Percentiles rank a stretch among this genome's conserved stretches.
These are phyloP conservation scores for Raphidocelis subcapitata DNA, from an alignment of 139 green algal genomes.

Conservation along the genomic window DNA sequence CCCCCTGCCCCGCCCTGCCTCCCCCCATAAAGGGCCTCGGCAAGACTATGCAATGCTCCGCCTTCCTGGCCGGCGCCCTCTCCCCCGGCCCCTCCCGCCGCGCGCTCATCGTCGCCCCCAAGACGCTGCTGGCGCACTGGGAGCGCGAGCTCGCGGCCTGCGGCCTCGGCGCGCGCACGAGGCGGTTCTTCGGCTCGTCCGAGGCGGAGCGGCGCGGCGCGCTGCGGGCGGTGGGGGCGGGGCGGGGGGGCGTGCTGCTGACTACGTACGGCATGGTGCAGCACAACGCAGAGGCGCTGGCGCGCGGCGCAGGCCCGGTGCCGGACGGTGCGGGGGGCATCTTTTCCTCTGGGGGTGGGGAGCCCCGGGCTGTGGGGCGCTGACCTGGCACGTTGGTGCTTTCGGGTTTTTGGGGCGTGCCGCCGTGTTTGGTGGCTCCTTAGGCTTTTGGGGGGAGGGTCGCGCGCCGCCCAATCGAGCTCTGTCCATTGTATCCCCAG, in stretches of 20 bases:
- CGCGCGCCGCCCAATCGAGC: no score
- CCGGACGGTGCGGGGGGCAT: not conserved
- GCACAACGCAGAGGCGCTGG: constrained; percentile 72
- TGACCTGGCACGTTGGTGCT: no score
- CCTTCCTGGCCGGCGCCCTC: constrained; percentile 79
- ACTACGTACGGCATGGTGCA: constrained; percentile 94
- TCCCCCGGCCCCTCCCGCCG: constrained; percentile 11
- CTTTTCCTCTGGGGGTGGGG: not conserved
- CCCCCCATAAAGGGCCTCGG: constrained; percentile 30
- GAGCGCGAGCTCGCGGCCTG: constrained; percentile 72
- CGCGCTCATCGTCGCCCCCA: constrained; percentile 83
- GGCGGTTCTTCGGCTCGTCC: constrained; percentile 23
- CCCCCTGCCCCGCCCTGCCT: not conserved
- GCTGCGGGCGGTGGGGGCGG: constrained; percentile 22
- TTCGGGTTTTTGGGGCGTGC: no score
- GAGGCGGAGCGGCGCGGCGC: constrained; percentile 29
- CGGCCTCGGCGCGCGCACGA: constrained; percentile 45
- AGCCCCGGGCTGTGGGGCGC: no score
- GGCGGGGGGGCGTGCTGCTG: constrained; percentile 69
- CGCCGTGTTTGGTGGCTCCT: no score
- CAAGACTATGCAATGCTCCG: constrained; percentile 85
- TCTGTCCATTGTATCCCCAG: no score
- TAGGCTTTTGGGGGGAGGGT: no score
- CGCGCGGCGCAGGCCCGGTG: not conserved
- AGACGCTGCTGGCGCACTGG: constrained; percentile 86